Percentiles rank a stretch among this genome's conserved stretches.
These are phyloP conservation scores for Termitomyces sp. DNA, from an alignment of 1,284 basidiomycete genomes.

Conservation along the genomic window DNA sequence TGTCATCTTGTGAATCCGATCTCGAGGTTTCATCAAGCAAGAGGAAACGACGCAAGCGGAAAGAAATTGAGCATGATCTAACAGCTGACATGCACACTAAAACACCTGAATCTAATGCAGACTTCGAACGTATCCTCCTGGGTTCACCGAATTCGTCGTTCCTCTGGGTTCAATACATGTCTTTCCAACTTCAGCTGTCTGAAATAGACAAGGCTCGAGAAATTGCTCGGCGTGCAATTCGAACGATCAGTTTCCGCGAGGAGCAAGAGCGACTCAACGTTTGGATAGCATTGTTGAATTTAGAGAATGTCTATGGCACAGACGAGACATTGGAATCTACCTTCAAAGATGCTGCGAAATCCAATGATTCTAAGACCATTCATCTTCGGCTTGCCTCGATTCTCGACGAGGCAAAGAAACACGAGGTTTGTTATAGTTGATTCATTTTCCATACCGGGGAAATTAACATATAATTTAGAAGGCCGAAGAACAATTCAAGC, in stretches of 20 bases:
- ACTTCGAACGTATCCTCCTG: slow-evolving; percentile 92
- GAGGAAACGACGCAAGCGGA: slow-evolving; percentile 64
- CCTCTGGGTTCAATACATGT: slow-evolving; percentile 99
- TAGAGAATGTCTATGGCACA: slow-evolving; percentile 93
- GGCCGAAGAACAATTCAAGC: slow-evolving; percentile 83
- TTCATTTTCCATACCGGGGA: not conserved
- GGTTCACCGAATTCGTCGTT: slow-evolving; percentile 98
- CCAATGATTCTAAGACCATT: slow-evolving; percentile 91
- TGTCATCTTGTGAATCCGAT: slow-evolving; percentile 46
- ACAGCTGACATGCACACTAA: slow-evolving; percentile 83
- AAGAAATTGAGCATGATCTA: slow-evolving; percentile 74
- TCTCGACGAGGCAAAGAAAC: slow-evolving; percentile 79
- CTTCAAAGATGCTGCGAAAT: slow-evolving; percentile 87
- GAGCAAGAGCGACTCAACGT: slow-evolving; percentile 97
- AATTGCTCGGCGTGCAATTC: slow-evolving; percentile 80
- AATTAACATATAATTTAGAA: slow-evolving; percentile 41
- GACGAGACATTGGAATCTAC: slow-evolving; percentile 72
- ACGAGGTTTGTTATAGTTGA: slow-evolving; percentile 48
- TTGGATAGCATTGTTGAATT: slow-evolving; percentile 94
- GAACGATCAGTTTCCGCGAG: slow-evolving; percentile 92
- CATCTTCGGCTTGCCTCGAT: slow-evolving; percentile 84
- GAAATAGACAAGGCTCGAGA: slow-evolving; percentile 93
- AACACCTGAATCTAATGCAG: slow-evolving; percentile 85
- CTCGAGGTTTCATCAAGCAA: slow-evolving; percentile 42
- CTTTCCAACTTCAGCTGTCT: slow-evolving; percentile 93